These are phyloP conservation scores for Zarea fungicola DNA, from an alignment of 2,329 filamentous ascomycete genomes.

Conservation along the genomic window DNA sequence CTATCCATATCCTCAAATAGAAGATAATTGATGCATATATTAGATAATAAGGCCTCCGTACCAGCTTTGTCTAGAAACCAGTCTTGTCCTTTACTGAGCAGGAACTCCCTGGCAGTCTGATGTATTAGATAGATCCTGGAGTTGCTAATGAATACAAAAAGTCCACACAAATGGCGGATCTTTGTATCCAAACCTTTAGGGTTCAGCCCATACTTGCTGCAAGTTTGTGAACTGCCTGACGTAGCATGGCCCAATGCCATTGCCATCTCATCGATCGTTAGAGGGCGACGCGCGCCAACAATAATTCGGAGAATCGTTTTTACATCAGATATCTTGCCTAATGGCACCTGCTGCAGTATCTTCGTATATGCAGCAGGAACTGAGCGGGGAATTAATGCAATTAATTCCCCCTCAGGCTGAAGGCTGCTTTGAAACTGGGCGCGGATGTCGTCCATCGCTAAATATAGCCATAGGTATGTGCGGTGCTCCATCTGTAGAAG, in stretches of 20 bases:
- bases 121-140: constrained; percentile 15
- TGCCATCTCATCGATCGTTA: neutral
- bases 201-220: neutral
- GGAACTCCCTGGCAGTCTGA: constrained; percentile 16
- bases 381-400: neutral
- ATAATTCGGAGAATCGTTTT: neutral
- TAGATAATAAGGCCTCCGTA: neutral
- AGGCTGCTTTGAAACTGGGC: constrained; percentile 11
- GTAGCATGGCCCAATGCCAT: neutral
- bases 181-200: neutral
- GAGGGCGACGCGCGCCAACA: neutral
- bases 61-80: neutral
- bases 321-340: neutral
- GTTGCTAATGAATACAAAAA: constrained; percentile 13
- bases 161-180: constrained; percentile 13
- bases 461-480: constrained; percentile 1
- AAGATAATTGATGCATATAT: neutral
- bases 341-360: neutral
- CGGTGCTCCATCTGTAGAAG: neutral
- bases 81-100: neutral
- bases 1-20: neutral
- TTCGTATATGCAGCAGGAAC: neutral
- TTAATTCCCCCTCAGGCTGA: constrained; percentile 4
- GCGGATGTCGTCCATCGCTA: constrained; percentile 1
- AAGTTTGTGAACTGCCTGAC: neutral